Evolutionary conservation across 2,329 filamentous ascomycete species (phyloP).

Genomic region (Sclerotinia glacialis): DNA sequence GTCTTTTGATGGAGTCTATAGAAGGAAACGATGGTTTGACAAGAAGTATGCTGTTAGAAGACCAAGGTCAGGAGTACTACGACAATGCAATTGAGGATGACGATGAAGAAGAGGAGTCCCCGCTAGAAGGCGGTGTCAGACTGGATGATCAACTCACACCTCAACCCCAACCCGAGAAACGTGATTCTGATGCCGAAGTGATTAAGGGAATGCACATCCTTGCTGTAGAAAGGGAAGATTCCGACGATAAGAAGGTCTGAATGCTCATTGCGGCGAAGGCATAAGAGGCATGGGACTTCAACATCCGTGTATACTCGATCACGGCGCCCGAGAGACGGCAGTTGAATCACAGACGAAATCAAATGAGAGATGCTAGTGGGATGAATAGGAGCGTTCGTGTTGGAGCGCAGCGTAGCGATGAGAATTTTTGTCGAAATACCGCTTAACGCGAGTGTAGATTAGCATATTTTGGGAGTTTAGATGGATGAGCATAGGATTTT

Average conservation of each 20-base stretch:
- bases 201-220: conserved; percentile 59
- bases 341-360: not conserved
- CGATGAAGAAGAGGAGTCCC: conserved; percentile 16
- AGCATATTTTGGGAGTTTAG: conserved; percentile 23
- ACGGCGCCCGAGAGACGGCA: not conserved
- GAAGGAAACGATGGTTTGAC: conserved; percentile 34
- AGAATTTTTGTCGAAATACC: conserved; percentile 7
- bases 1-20: conserved; percentile 32
- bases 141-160: not conserved
- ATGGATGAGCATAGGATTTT: conserved; percentile 9
- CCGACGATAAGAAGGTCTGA: conserved; percentile 31
- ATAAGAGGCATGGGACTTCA: not conserved
- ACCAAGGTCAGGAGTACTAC: conserved; percentile 24
- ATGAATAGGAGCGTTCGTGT: not conserved
- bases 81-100: conserved; percentile 22
- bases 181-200: conserved; percentile 54
- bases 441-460: conserved; percentile 9
- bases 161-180: conserved; percentile 32
- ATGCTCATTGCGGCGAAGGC: not conserved
- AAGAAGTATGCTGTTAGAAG: conserved; percentile 37
- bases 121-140: not conserved
- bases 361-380: not conserved
- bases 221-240: conserved; percentile 44
- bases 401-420: not conserved
- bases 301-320: not conserved